Conservation (phyloP, 2,329 filamentous ascomycete species). For the Juglanconis oblonga region DNA sequence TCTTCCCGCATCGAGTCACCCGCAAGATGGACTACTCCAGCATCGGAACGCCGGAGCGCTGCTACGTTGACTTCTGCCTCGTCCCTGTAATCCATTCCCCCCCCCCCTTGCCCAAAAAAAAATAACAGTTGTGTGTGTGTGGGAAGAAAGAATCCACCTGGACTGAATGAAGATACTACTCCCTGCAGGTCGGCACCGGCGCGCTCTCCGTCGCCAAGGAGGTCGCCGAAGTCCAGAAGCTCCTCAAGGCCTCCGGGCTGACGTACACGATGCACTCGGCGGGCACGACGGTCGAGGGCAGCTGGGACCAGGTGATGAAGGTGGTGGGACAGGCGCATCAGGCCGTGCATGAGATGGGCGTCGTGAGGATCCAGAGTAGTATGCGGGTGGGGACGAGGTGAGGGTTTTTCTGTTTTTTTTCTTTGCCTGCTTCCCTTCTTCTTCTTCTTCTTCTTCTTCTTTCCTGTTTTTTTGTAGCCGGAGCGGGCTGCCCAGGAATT, state of each 20-base stretch:
- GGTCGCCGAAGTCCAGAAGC: conserved; percentile 82
- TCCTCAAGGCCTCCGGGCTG: conserved; percentile 77
- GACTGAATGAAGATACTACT: neutral
- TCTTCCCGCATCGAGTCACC: neutral
- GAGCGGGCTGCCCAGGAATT: too few species aligned
- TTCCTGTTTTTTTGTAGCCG: neutral
- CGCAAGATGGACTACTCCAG: conserved; percentile 42
- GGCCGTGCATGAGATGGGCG: conserved; percentile 72
- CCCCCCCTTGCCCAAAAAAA: too few species aligned
- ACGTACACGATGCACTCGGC: conserved; percentile 89
- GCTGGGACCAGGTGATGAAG: conserved; percentile 84
- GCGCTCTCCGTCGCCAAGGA: conserved; percentile 74
- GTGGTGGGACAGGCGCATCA: conserved; percentile 84
- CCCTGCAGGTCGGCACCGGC: conserved; percentile 70
- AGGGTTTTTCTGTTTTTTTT: conserved; percentile 25
- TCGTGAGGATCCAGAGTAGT: conserved; percentile 80
- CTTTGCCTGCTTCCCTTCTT: neutral
- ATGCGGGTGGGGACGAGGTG: conserved; percentile 80
- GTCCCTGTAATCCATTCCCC: conserved; percentile 61
- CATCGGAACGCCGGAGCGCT: conserved; percentile 66
- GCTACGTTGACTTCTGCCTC: conserved; percentile 88
- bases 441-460: neutral
- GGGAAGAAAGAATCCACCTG: too few species aligned
- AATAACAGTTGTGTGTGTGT: too few species aligned
- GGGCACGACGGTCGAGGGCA: conserved; percentile 88